phyloP scores from a whole-genome alignment of 148 eudicot species.

The Camellia japonica region DNA sequence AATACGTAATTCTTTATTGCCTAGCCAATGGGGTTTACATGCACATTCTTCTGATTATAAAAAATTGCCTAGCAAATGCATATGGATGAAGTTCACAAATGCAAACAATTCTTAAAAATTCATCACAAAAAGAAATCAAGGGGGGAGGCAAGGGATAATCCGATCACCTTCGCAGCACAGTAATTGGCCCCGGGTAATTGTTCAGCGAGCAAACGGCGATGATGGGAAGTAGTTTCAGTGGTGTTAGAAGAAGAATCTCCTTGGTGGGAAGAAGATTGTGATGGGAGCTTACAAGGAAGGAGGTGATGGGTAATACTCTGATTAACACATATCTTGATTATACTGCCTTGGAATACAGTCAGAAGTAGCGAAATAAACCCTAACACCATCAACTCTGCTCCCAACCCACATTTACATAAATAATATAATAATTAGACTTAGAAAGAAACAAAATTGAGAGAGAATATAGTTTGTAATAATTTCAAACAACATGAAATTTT shows the following conservation, averaged over 20 bases:
- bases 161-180: slow-evolving; percentile 37
- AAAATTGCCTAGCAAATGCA: no score
- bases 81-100: background rate
- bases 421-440: no score
- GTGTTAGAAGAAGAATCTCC: slow-evolving; percentile 15
- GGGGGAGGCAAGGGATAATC: background rate
- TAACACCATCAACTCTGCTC: slow-evolving; percentile 90
- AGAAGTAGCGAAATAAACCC: slow-evolving; percentile 87
- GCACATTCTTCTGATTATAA: no score
- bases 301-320: slow-evolving; percentile 36
- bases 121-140: background rate
- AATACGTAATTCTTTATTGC: no score
- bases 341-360: slow-evolving; percentile 72
- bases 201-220: slow-evolving; percentile 29
- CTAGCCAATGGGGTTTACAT: no score
- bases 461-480: no score
- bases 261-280: background rate
- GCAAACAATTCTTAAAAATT: background rate
- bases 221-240: slow-evolving; percentile 13
- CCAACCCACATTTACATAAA: background rate
- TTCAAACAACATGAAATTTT: no score
- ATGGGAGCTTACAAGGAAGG: slow-evolving; percentile 61
- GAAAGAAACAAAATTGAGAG: no score
- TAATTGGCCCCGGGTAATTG: slow-evolving; percentile 18
- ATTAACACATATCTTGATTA: slow-evolving; percentile 63